Evolutionary conservation across 2,329 filamentous ascomycete genomes (phyloP), one percentile per base, ranked within the genome.

Genomic region (Verticillium isaacii): DNA sequence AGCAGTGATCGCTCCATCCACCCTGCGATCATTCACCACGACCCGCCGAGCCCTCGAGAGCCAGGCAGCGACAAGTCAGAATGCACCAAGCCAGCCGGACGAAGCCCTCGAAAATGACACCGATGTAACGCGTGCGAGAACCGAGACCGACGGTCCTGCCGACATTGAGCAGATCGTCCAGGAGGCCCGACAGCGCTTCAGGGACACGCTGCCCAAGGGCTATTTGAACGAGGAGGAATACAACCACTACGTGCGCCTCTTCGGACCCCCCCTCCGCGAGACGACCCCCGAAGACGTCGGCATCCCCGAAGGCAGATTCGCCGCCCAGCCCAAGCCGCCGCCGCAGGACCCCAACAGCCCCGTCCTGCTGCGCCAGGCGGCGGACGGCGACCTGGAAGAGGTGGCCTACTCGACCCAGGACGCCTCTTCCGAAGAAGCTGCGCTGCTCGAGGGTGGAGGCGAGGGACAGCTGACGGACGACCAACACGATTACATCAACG

Each of bases 221-320:
- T 86, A 91, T 68, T 74, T 97, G 59, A 87, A 81, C 37, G 80
- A 82, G 1, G 84, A 89, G 60, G 93, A 97, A 73, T 88, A 89
- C 69, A 79, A 78, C 57, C 77, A 96, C 1, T 97, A 96, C 74
- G 87, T 90, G 70, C 83, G 92, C 65, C 77, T 96, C 17, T 97
- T 95, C 72, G 94, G 93, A 1, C 81, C 88, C 37, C 92, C 93
- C 2, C 72, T 91, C 64, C 82, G 87, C 52, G 81, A 84, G 59
- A 89, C 85, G 2, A 74, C 70, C 8, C 81, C 84, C 1, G 86
- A 88, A 62, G 85, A 89, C 72, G 80, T 86, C 4, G 86, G 76
- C 32, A 82, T 78, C 63, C 75, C 78, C 1, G 64, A 77, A 62
- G 58, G 74, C 71, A 67, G 68, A 9, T 64, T 63, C 32, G 66